Evolutionary conservation across 2,329 filamentous ascomycete genomes (phyloP).

Genomic region (Aspergillus puulaauensis): DNA sequence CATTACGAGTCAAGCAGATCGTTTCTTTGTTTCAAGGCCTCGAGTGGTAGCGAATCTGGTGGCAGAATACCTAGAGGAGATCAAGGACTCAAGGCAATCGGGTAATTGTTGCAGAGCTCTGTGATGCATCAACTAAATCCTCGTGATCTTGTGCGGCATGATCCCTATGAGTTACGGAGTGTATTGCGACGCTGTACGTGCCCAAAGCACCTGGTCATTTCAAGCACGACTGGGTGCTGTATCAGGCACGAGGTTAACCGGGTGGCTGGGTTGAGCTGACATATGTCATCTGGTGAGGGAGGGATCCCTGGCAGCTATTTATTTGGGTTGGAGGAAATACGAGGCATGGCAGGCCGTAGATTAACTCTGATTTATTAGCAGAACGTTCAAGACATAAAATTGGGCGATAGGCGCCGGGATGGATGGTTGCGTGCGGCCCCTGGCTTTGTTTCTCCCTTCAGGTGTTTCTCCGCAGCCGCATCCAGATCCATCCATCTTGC

Average conservation of each 20-base stretch:
- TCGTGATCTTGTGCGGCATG: background rate
- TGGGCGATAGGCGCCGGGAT: background rate
- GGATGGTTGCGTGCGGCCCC: constrained; percentile 16
- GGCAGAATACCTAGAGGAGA: background rate
- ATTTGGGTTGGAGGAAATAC: background rate
- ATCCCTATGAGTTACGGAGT: background rate
- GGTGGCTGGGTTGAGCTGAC: background rate
- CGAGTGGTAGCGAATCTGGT: background rate
- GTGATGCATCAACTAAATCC: background rate
- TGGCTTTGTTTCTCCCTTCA: constrained; percentile 11
- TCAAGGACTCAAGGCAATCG: background rate
- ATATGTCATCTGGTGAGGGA: background rate
- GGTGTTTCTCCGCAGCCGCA: constrained; percentile 25
- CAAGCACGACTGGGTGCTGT: background rate
- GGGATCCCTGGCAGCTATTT: background rate
- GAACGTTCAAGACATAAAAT: background rate
- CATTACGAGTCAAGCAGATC: background rate
- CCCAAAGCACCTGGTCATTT: constrained; percentile 13
- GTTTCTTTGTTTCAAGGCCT: background rate
- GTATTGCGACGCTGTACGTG: constrained; percentile 11
- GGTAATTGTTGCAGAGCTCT: background rate
- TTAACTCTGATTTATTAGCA: background rate
- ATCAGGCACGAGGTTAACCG: constrained; percentile 1
- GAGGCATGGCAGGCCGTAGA: background rate
- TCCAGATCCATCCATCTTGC: constrained; percentile 14